Evolutionary conservation across 1,284 basidiomycete genomes (phyloP).

Genomic region (Trichosporon asahii): DNA sequence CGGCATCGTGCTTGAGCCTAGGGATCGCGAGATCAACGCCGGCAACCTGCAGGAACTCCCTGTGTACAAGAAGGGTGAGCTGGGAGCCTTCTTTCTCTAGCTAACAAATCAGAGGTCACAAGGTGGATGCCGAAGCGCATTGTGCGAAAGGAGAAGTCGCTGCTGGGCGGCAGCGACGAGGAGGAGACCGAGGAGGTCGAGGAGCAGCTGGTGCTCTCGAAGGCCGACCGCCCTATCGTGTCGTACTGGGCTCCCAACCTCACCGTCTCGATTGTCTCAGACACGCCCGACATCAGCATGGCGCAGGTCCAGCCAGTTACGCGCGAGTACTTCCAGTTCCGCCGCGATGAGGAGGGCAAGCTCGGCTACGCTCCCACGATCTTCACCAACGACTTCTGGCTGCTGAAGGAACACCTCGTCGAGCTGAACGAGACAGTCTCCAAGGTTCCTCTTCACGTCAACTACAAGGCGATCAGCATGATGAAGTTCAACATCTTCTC

Average conservation of each 20-base stretch:
- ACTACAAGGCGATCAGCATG: slow-evolving; percentile 78
- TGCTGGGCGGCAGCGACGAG: slow-evolving; percentile 61
- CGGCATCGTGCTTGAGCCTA: slow-evolving; percentile 70
- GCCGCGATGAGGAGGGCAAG: slow-evolving; percentile 49
- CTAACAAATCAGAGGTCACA: slow-evolving; percentile 64
- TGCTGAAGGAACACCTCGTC: slow-evolving; percentile 67
- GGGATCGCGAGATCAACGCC: slow-evolving; percentile 59
- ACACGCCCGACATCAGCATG: slow-evolving; percentile 60
- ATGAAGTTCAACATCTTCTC: slow-evolving; percentile 73
- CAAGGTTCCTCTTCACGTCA: slow-evolving; percentile 71
- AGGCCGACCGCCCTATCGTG: slow-evolving; percentile 50
- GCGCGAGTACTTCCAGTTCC: slow-evolving; percentile 55
- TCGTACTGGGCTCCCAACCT: slow-evolving; percentile 84
- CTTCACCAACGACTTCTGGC: slow-evolving; percentile 95
- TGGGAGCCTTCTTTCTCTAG: background rate
- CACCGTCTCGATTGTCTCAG: slow-evolving; percentile 80
- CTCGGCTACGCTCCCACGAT: slow-evolving; percentile 74
- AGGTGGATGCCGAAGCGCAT: slow-evolving; percentile 72
- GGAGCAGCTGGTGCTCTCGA: slow-evolving; percentile 26
- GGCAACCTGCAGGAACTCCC: slow-evolving; percentile 62
- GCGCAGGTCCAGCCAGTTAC: slow-evolving; percentile 63
- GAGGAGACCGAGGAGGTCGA: slow-evolving; percentile 45
- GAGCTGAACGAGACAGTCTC: slow-evolving; percentile 75
- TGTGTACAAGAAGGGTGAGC: slow-evolving; percentile 73
- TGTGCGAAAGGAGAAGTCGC: slow-evolving; percentile 75